These are phyloP conservation scores for Gossypium lobatum DNA, from an alignment of 441 rosid species.

Conservation along the genomic window DNA sequence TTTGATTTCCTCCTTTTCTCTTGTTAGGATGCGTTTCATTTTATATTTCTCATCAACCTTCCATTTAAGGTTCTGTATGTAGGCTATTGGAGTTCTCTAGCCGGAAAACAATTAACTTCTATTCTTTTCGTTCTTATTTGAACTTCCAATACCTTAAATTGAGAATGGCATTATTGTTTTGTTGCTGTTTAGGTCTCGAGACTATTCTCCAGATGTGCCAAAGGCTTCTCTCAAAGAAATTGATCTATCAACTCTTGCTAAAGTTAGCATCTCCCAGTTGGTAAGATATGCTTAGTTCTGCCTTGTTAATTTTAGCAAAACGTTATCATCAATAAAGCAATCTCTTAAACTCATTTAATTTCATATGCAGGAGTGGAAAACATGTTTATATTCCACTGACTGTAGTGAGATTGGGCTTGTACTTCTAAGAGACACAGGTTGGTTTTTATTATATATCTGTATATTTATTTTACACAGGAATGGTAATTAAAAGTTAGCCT, in stretches of 20 bases:
- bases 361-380: conserved; percentile 71
- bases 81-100: background rate
- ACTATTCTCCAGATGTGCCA: conserved; percentile 41
- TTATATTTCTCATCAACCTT: background rate
- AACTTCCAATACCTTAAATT: conserved; percentile 14
- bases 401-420: conserved; percentile 92
- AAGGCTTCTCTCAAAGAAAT: conserved; percentile 43
- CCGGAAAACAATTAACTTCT: background rate
- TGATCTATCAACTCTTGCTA: conserved; percentile 39
- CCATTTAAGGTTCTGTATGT: background rate
- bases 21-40: conserved; percentile 12
- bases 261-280: conserved; percentile 62
- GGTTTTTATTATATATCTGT: conserved; percentile 12
- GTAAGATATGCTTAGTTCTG: conserved; percentile 37
- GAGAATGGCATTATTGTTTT: conserved; percentile 14
- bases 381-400: conserved; percentile 72
- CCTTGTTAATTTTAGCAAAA: conserved; percentile 7
- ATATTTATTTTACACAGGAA: background rate
- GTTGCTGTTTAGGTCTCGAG: conserved; percentile 48
- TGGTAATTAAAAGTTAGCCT: background rate
- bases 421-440: conserved; percentile 58
- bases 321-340: conserved; percentile 4
- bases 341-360: conserved; percentile 16
- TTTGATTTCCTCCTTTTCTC: background rate
- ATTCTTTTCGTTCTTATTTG: conserved; percentile 1